Evolutionary conservation across 495 filamentous ascomycete genomes (phyloP), one percentile per base, ranked within the genome.

Genomic region (Achaetomiella virescens): DNA sequence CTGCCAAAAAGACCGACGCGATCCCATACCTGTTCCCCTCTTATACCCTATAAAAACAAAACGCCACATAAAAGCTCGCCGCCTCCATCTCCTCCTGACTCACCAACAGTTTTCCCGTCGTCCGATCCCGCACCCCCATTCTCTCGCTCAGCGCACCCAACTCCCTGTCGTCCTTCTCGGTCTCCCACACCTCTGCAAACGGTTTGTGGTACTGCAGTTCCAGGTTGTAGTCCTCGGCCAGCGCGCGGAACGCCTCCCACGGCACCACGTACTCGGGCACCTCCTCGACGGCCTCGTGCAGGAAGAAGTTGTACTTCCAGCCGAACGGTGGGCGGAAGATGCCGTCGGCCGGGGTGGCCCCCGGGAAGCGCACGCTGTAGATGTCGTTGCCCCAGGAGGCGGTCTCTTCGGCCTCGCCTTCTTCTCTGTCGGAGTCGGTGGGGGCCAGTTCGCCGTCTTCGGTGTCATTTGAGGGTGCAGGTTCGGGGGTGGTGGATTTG

Each of bases 221-320:
- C 3, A 98, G 83, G 65, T 95, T 96, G 73, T 92, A 97, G 61
- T 97, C 93, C 66, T 96, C 90, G 22, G 95, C 93, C 60, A 98
- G 76, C 40, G 80, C 91, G 71, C 93, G 89, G 72, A 98, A 97
- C 1, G 89, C 91, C 65, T 95, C 90, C 95, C 95, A 98, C 0
- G 93, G 93, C 8, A 98, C 95, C 10, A 98, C 91, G 70, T 96
- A 98, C 72, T 98, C 93, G 22, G 93, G 93, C 10, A 96, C 87
- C 61, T 91, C 90, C 68, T 96, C 91, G 18, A 98, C 93, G 1
- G 93, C 95, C 68, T 98, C 93, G 62, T 91, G 82, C 62, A 98
- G 83, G 64, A 90, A 92, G 76, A 95, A 98, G 66, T 82, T 95
- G 69, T 98, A 98, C 66, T 89, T 92, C 92, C 93, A 97, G 25